Evolutionary conservation across 805 yeast genomes (phyloP).

Genomic region (Saccharomycopsis schoenii): DNA sequence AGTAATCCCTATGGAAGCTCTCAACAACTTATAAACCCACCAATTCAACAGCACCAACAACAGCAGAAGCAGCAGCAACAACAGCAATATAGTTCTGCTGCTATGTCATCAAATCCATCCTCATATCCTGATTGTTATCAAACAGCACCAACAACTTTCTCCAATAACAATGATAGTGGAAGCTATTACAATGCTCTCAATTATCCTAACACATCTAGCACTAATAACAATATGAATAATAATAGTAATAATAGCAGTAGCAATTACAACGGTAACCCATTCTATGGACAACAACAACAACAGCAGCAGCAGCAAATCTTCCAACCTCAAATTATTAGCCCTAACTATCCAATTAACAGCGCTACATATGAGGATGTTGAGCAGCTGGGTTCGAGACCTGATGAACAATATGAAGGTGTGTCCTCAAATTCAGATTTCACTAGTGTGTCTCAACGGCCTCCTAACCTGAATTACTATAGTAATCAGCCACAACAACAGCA

Average conservation of each 20-base stretch:
- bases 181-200: background rate
- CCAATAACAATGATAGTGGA: background rate
- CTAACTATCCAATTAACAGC: background rate
- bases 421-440: constrained; percentile 54
- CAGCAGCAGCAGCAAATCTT: background rate
- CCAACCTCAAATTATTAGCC: background rate
- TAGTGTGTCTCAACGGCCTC: constrained; percentile 68
- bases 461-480: constrained; percentile 44
- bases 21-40: background rate
- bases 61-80: background rate
- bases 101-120: background rate
- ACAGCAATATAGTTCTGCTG: background rate
- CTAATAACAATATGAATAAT: background rate
- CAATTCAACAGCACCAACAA: background rate
- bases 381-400: constrained; percentile 19
- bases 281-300: background rate
- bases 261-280: background rate
- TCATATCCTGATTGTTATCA: background rate
- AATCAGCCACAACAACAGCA: constrained; percentile 18
- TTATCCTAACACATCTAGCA: background rate
- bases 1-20: background rate
- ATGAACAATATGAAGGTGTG: constrained; percentile 24
- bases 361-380: constrained; percentile 2
- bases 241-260: background rate
- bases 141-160: background rate